Evolutionary conservation across 169 alveolate species (phyloP).

Genomic region (Amoebophrya sp.): DNA sequence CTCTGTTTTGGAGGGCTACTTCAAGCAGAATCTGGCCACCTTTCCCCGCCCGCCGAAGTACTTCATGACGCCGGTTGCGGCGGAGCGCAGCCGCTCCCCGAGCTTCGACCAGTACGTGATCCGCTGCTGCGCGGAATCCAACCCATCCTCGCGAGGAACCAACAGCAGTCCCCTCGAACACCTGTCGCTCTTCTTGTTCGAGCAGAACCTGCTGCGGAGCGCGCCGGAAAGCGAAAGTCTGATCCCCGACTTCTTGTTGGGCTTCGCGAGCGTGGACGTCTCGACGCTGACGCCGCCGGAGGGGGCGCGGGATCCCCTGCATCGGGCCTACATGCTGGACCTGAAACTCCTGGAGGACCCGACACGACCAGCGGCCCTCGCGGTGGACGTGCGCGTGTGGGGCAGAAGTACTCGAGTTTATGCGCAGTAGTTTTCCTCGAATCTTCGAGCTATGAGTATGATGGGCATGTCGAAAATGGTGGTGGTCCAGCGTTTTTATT

Average conservation of each 20-base stretch:
- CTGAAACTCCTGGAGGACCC: neutral
- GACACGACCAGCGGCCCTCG: neutral
- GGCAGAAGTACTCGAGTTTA: neutral
- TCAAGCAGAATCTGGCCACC: neutral
- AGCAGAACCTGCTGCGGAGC: neutral
- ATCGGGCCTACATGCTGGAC: neutral
- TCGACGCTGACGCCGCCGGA: neutral
- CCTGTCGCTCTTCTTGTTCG: neutral
- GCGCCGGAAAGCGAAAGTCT: neutral
- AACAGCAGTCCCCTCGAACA: too few species aligned
- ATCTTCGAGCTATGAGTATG: too few species aligned
- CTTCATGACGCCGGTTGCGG: neutral
- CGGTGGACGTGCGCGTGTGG: neutral
- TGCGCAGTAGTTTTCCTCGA: too few species aligned
- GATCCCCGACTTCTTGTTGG: neutral
- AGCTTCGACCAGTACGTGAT: neutral
- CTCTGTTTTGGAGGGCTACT: neutral
- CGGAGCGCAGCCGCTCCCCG: neutral
- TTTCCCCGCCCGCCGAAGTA: neutral
- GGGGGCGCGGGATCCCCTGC: neutral
- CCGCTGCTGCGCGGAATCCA: neutral
- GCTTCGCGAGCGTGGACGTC: neutral
- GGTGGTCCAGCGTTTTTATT: too few species aligned
- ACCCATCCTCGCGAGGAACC: too few species aligned
- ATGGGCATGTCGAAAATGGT: too few species aligned